Percentiles rank a stretch among this genome's conserved stretches.
Evolutionary conservation across 2,329 filamentous ascomycete genomes (phyloP).

Genomic region (Davidsoniella virescens): DNA sequence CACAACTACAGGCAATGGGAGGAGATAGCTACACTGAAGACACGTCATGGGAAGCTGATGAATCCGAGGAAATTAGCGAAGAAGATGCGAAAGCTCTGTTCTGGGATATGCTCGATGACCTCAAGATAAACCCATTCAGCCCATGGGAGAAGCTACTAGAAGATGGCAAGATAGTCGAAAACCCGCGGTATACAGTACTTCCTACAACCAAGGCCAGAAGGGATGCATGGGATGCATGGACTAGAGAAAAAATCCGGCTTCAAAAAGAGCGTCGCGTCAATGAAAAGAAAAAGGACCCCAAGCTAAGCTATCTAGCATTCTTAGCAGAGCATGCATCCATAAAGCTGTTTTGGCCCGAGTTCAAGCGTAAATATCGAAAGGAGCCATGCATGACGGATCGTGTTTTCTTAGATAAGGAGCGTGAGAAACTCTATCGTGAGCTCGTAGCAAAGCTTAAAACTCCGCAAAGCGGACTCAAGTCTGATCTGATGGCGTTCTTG

Average conservation of each 20-base stretch:
- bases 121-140: constrained; percentile 67
- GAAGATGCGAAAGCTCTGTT: constrained; percentile 67
- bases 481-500: constrained; percentile 51
- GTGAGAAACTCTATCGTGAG: constrained; percentile 66
- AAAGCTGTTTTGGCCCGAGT: constrained; percentile 95
- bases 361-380: constrained; percentile 77
- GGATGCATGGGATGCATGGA: constrained; percentile 76
- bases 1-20: constrained; percentile 79
- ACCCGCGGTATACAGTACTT: constrained; percentile 72
- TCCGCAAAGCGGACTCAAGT: constrained; percentile 47
- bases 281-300: constrained; percentile 68
- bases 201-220: constrained; percentile 65
- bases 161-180: constrained; percentile 65
- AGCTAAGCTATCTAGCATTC: constrained; percentile 66
- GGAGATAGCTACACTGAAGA: constrained; percentile 59
- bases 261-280: constrained; percentile 57
- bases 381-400: constrained; percentile 66
- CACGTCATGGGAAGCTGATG: constrained; percentile 39
- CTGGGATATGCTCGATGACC: constrained; percentile 72
- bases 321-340: constrained; percentile 68
- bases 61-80: constrained; percentile 46
- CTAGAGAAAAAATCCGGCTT: constrained; percentile 54
- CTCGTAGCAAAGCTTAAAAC: constrained; percentile 52
- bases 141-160: constrained; percentile 85
- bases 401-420: constrained; percentile 55